Evolutionary conservation across 495 filamentous ascomycete genomes (phyloP).

Genomic region (Chaetomium fimeti): DNA sequence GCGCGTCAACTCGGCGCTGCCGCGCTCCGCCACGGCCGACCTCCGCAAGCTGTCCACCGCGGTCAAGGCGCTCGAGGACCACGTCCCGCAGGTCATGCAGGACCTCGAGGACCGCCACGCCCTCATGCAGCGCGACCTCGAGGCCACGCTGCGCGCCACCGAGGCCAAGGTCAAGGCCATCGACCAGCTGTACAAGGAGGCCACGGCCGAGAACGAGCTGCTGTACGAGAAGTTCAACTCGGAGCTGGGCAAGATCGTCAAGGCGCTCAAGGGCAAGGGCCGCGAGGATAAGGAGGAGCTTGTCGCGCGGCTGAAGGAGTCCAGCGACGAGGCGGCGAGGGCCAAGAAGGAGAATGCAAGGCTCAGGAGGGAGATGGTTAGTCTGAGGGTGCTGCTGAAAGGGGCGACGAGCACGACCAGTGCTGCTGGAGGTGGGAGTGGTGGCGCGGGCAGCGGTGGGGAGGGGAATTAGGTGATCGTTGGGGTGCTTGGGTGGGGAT

Average conservation of each 20-base stretch:
- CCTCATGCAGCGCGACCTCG: conserved; percentile 63
- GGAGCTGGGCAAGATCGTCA: conserved; percentile 80
- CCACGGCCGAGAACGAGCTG: conserved; percentile 89
- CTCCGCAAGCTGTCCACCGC: conserved; percentile 54
- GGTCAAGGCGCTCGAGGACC: conserved; percentile 62
- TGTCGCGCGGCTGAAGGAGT: conserved; percentile 61
- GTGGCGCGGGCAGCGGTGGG: neutral
- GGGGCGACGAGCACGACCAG: conserved; percentile 20
- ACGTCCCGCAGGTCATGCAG: conserved; percentile 58
- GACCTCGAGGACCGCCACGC: conserved; percentile 62
- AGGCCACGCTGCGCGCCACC: conserved; percentile 63
- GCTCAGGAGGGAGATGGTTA: conserved; percentile 53
- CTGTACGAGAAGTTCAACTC: conserved; percentile 90
- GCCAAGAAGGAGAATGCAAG: conserved; percentile 76
- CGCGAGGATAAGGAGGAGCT: conserved; percentile 74
- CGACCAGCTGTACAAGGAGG: conserved; percentile 85
- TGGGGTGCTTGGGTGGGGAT: conserved; percentile 14
- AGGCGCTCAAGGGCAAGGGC: conserved; percentile 63
- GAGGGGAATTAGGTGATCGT: conserved; percentile 17
- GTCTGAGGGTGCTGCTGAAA: conserved; percentile 49
- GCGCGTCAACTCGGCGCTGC: conserved; percentile 51
- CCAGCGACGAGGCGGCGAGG: conserved; percentile 64
- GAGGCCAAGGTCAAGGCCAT: conserved; percentile 79
- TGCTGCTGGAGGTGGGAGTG: neutral
- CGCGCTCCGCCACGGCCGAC: conserved; percentile 41